A percentile compares a stretch with the other conserved stretches of the same genome.
These are phyloP conservation scores for Camellia oleifera DNA, from an alignment of 179 eudicot species.

Conservation along the genomic window DNA sequence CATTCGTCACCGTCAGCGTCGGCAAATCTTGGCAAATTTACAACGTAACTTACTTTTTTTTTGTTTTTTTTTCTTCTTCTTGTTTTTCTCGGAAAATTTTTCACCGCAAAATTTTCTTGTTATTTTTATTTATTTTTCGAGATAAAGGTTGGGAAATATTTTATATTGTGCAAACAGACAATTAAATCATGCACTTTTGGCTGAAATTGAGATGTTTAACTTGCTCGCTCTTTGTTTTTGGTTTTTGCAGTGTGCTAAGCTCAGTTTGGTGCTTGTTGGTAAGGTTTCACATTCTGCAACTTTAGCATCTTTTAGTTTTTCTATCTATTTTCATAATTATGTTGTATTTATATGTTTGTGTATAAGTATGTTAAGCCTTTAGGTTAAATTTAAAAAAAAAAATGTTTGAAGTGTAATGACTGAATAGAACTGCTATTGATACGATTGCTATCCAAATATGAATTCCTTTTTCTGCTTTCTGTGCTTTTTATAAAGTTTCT, in stretches of 20 bases:
- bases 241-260: constrained; percentile 88
- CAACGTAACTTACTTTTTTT: constrained; percentile 41
- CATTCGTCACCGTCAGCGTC: constrained; percentile 90
- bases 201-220: not conserved
- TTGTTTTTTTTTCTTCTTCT: not conserved
- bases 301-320: not conserved
- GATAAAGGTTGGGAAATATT: not conserved
- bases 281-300: constrained; percentile 23
- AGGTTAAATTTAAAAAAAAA: no score
- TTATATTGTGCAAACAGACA: not conserved
- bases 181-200: no score
- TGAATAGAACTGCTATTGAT: no score
- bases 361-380: not conserved
- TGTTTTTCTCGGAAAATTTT: not conserved
- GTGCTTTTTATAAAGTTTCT: not conserved
- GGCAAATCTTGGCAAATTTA: constrained; percentile 96
- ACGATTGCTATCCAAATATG: no score
- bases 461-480: not conserved
- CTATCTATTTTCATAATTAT: not conserved
- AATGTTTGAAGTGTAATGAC: not conserved
- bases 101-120: not conserved
- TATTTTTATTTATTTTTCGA: not conserved
- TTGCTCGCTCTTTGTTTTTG: constrained; percentile 3
- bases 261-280: constrained; percentile 91
- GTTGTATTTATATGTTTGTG: not conserved